These are phyloP conservation scores for Tetrahymena elliotti DNA, from an alignment of 73 alveolate genomes.

Conservation along the genomic window DNA sequence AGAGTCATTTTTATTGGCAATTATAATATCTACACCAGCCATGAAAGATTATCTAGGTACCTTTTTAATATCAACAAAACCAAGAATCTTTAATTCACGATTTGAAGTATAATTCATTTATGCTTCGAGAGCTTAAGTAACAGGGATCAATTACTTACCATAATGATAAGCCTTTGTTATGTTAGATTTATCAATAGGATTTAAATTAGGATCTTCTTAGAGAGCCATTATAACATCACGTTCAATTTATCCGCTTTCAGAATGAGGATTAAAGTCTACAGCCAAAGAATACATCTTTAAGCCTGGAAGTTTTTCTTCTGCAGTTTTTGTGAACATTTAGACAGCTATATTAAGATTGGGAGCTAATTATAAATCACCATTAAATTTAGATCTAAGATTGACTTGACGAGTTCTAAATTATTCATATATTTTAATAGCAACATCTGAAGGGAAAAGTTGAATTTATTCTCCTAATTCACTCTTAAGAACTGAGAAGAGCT, in stretches of 20 bases:
- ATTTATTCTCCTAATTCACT: constrained; percentile 47
- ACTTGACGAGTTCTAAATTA: constrained; percentile 78
- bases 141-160: constrained; percentile 89
- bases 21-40: constrained; percentile 83
- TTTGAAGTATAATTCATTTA: constrained; percentile 63
- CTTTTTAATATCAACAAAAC: constrained; percentile 66
- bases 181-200: constrained; percentile 61
- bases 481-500: constrained; percentile 45
- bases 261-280: constrained; percentile 63
- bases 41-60: constrained; percentile 83
- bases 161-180: constrained; percentile 80
- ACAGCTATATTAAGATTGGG: constrained; percentile 62
- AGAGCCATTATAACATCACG: constrained; percentile 62
- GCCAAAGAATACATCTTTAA: constrained; percentile 72
- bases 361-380: constrained; percentile 82
- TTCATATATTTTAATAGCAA: constrained; percentile 84
- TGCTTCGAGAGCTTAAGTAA: constrained; percentile 64
- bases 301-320: constrained; percentile 83
- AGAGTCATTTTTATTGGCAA: constrained; percentile 68
- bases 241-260: constrained; percentile 60
- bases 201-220: constrained; percentile 85
- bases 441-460: constrained; percentile 76
- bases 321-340: constrained; percentile 70
- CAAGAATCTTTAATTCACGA: constrained; percentile 74
- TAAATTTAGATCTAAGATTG: constrained; percentile 69